Percentiles rank a stretch among this genome's conserved stretches.
phyloP scores from a whole-genome alignment of 2,329 filamentous ascomycete species.

The Bipolaris cookei region DNA sequence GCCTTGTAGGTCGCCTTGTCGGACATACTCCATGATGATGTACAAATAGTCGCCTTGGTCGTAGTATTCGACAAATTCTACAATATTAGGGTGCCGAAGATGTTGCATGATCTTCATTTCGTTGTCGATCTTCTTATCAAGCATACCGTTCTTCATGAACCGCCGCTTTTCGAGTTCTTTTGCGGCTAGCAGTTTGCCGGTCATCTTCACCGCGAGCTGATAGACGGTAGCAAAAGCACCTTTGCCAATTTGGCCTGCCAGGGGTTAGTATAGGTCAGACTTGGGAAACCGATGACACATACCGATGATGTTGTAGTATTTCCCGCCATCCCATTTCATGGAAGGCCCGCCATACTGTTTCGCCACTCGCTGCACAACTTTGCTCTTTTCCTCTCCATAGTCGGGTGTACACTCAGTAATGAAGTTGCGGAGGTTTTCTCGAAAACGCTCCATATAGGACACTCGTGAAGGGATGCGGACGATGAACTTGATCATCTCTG shows the following conservation, averaged over 20 bases:
- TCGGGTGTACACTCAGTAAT: slow-evolving; percentile 52
- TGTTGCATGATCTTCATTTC: slow-evolving; percentile 96
- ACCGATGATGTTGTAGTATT: slow-evolving; percentile 78
- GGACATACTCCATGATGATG: slow-evolving; percentile 96
- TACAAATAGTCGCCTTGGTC: slow-evolving; percentile 82
- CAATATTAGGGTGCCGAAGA: slow-evolving; percentile 85
- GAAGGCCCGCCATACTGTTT: slow-evolving; percentile 54
- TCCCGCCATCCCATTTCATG: slow-evolving; percentile 82
- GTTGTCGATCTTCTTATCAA: slow-evolving; percentile 92
- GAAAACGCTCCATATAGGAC: slow-evolving; percentile 70
- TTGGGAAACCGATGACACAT: slow-evolving; percentile 1
- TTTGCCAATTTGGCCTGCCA: slow-evolving; percentile 74
- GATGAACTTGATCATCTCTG: slow-evolving; percentile 77
- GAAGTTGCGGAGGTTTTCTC: slow-evolving; percentile 72
- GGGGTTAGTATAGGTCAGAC: slow-evolving; percentile 7
- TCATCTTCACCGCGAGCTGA: slow-evolving; percentile 82
- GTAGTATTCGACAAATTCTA: slow-evolving; percentile 87
- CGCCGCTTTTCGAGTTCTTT: slow-evolving; percentile 94
- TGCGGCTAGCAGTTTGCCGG: slow-evolving; percentile 83
- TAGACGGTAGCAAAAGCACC: slow-evolving; percentile 96
- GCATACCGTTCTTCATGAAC: slow-evolving; percentile 88
- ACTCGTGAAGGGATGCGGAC: slow-evolving; percentile 80
- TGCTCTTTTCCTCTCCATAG: slow-evolving; percentile 31
- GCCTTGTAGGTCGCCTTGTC: slow-evolving; percentile 80
- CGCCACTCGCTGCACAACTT: slow-evolving; percentile 33